Evolutionary conservation across 805 yeast genomes (phyloP).

Genomic region (Cephaloascus albidus): DNA sequence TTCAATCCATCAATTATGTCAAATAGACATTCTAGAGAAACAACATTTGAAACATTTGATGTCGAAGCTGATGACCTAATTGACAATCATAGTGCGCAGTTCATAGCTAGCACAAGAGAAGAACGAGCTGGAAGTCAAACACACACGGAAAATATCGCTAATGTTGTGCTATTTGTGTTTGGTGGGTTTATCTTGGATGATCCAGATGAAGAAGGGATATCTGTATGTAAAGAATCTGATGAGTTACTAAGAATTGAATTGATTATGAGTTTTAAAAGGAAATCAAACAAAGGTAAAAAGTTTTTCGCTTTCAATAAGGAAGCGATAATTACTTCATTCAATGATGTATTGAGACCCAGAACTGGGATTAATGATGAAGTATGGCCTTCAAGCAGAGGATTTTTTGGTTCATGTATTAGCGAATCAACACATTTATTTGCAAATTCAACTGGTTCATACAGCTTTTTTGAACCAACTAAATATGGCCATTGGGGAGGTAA

Average conservation of each 20-base stretch:
- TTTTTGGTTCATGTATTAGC: constrained; percentile 7
- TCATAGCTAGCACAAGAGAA: constrained; percentile 42
- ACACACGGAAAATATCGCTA: background rate
- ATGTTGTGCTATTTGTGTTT: background rate
- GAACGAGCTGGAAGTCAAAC: constrained; percentile 21
- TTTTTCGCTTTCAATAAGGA: background rate
- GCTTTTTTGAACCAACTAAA: constrained; percentile 11
- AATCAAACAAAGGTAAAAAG: constrained; percentile 1
- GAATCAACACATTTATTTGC: background rate
- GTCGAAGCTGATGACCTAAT: too few relatives aligned
- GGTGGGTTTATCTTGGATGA: background rate
- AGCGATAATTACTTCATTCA: constrained; percentile 10
- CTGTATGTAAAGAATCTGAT: constrained; percentile 19
- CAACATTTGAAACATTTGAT: too few relatives aligned
- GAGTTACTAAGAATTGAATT: constrained; percentile 34
- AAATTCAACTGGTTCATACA: constrained; percentile 10
- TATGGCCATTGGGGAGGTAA: constrained; percentile 3
- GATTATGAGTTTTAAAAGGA: constrained; percentile 22
- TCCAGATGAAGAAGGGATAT: constrained; percentile 13
- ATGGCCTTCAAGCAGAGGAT: constrained; percentile 20
- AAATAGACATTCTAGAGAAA: too few relatives aligned
- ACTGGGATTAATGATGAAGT: constrained; percentile 18
- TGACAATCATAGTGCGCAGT: too few relatives aligned
- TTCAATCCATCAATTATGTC: too few relatives aligned
- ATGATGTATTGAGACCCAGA: constrained; percentile 16